These are phyloP conservation scores for Pseudozyma pruni DNA, from an alignment of 1,284 basidiomycete species.

Conservation along the genomic window DNA sequence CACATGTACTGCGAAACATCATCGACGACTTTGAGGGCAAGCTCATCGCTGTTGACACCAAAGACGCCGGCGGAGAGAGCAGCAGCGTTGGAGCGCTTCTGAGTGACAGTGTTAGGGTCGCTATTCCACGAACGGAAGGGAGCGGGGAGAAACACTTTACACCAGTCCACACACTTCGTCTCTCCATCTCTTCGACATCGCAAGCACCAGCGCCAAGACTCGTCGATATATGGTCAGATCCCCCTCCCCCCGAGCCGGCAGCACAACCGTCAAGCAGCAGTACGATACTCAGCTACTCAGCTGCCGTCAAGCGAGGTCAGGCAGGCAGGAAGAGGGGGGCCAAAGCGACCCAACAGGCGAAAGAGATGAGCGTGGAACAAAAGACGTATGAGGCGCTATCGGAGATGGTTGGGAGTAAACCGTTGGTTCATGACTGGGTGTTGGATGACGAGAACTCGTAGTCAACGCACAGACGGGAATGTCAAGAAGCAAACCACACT, in stretches of 20 bases:
- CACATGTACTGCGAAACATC: conserved; percentile 12
- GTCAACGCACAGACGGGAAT: no score
- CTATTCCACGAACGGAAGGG: background rate
- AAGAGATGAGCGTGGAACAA: conserved; percentile 17
- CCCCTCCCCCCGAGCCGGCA: background rate
- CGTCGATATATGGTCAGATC: conserved; percentile 37
- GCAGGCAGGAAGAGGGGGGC: background rate
- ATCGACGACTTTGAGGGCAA: conserved; percentile 23
- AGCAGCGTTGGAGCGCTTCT: no score
- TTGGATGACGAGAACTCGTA: conserved; percentile 14
- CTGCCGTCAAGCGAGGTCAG: conserved; percentile 17
- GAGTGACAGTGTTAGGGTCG: no score
- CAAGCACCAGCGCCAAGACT: conserved; percentile 1
- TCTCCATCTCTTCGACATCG: conserved; percentile 1
- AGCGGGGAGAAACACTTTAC: conserved; percentile 7
- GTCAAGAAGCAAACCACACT: no score
- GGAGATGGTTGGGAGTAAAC: conserved; percentile 5
- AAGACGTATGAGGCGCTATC: conserved; percentile 20
- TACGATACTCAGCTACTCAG: conserved; percentile 28
- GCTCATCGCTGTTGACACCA: conserved; percentile 21
- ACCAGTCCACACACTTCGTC: conserved; percentile 18
- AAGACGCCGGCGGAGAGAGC: background rate
- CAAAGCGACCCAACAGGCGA: background rate
- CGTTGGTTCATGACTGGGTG: conserved; percentile 26
- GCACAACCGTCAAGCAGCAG: background rate